Base-by-base conservation (phyloP, 805 yeast species). In the Komagataella phaffii region DNA sequence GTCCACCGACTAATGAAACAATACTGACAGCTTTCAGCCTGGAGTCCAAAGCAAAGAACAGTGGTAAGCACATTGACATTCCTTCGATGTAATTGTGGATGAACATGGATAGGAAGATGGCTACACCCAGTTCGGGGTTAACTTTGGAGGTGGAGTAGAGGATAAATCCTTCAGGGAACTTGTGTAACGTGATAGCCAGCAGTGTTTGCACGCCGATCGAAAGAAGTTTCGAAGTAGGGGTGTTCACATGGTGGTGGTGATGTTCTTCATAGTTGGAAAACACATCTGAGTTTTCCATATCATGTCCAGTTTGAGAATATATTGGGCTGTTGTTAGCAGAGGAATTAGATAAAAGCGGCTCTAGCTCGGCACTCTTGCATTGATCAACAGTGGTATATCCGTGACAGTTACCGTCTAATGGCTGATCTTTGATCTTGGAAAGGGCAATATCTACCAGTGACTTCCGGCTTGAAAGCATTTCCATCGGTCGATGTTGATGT, bases 41-140 rank as follows among this genome's bases (percentile, higher is more conserved):
- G 1, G 79, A 74, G 46, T 77, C 71, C 55, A 91, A 71, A 7
- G 95, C 88, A 50, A 90, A 77, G 62, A 84, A 93, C 36, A 91
- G 70, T 0, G 98, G 98, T 48, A 90, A 71, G 12, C 96, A 88
- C 86, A 91, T 90, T 14, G 93, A 80, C 63, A 93, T 89, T 0
- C 98, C 99, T 64, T 91, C 99, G 19, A 90, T 83, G 57, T 88
- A 83, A 64, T 93, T 93, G 68, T 91, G 99, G 24, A 93, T 78
- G 10, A 89, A 79, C 61, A 91, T 73, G 49, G 96, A 88, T 18
- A 90, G 64, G 60, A 93, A 90, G 10, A 91, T 88, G 14, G 88
- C 75, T 18, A 88, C 58, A 0, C 98, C 97, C 24, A 89, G 67
- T 53, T 74, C 67, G 1, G 85, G 79, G 60, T 84, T 86, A 0